Evolutionary conservation across 2,329 filamentous ascomycete species (phyloP), one percentile per base, ranked within the genome.

Genomic region (Aureobasidium leucospermi): DNA sequence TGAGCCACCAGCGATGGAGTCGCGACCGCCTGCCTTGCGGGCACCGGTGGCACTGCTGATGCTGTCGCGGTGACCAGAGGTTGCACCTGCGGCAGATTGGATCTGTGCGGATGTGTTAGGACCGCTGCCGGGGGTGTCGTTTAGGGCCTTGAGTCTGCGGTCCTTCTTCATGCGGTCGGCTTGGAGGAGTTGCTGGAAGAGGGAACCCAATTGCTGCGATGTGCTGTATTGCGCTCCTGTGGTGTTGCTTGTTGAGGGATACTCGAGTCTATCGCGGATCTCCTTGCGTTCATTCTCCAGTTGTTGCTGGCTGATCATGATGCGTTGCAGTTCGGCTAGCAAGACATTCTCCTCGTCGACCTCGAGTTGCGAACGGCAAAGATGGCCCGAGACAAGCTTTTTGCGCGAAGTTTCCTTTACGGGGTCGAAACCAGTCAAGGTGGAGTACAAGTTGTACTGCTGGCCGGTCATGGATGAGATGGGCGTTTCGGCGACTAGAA

Each of bases 121-220:
- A 58, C 57, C 66, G 64, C 51, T 23, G 52, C 55, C 67, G 62
- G 61, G 56, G 7, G 45, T n/a, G 23, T 38, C 42, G 39, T 31
- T 52, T 10, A 61, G 67, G 4, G 69, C 65, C 41, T 68, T 66
- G 39, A 79, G 71, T 47, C 77, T 68, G 32, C 74, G 90, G 61
- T 90, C 86, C 74, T 96, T 96, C 79, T 96, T 95, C 63, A 85
- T 86, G 72, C 94, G 92, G 73, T 96, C 93, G 57, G 86, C 86
- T 60, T 83, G 84, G 72, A 96, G 83, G 38, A 97, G 83, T 64
- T 87, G 91, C 69, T 93, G 86, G 61, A 96, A 83, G 16, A 97
- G 81, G 58, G 86, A 84, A 59, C 89, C 85, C 4, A 99, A 77
- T 7, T 90, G 90, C 63, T 86, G 80, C 58, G 89, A 95, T 16